Evolutionary conservation across 192 early-diverging fungal species (phyloP), one percentile per base, ranked within the genome.

Genomic region (Coemansia sp.): DNA sequence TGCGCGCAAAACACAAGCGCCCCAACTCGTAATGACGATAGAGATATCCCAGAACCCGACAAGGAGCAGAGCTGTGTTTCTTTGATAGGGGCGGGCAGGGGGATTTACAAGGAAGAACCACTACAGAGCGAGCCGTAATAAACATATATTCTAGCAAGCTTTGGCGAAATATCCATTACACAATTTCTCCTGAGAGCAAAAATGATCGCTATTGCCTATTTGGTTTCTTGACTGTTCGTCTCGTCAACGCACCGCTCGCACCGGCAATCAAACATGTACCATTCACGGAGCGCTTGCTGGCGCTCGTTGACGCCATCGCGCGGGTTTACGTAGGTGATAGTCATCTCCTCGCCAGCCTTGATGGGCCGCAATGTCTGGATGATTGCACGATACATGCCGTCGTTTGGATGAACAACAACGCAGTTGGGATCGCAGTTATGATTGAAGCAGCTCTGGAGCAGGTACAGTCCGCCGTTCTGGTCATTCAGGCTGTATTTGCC

Each of bases 401-500:
- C 64, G 50, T 71, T 72, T 19, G 83, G 83, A 60, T 84, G 78
- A 6, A 82, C 82, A 47, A 85, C 82, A 40, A 72, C 62, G 30
- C 82, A 72, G 38, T 84, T 84, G 44, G 85, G 85, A 6, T 64
- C 55, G 37, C 85, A 87, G 44, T 71, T 76, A 50, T 87, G 85
- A 60, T 87, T 87, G 53, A 87, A 67, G 42, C 82, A 81, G 10
- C 84, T 84, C 29, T 87, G 85, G 53, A 87, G 61, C 38, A 84
- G 61, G 48, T 87, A 87, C 47, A 87, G 55, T 20, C 85, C 85
- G 59, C 85, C 85, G 37, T 82, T 81, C 55, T 87, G 85, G 65
- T 87, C 84, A 56, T 87, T 87, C 62, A 87, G 74, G 60, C 84
- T 84, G 62, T 83, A 87, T 41, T 82, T 77, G 30, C 85, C 85